These are phyloP conservation scores for Trichoderma citrinoviride DNA, from an alignment of 2,329 filamentous ascomycete species.

Conservation along the genomic window DNA sequence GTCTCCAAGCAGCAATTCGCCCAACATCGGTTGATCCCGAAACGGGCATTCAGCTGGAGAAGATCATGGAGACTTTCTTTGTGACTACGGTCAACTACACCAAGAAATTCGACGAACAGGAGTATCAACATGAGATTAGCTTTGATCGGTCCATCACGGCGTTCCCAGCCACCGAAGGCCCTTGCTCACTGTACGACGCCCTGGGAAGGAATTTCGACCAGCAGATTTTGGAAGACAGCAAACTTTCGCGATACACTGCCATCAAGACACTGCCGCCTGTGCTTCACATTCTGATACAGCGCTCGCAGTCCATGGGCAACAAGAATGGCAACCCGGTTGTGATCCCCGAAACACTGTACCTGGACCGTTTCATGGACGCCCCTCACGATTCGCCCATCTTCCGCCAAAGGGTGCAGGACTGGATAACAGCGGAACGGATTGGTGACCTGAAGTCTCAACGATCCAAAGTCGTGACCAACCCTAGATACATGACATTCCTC, in stretches of 20 bases:
- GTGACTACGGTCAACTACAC: constrained; percentile 61
- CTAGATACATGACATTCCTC: constrained; percentile 31
- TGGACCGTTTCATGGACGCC: constrained; percentile 84
- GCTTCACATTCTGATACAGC: constrained; percentile 84
- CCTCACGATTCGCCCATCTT: constrained; percentile 59
- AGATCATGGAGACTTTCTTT: constrained; percentile 69
- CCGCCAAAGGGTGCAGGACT: constrained; percentile 64
- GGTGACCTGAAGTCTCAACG: constrained; percentile 49
- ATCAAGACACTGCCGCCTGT: constrained; percentile 78
- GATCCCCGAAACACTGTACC: constrained; percentile 76
- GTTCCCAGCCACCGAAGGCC: constrained; percentile 50
- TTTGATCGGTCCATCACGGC: constrained; percentile 64
- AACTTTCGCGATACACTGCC: constrained; percentile 62
- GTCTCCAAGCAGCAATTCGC: constrained; percentile 83
- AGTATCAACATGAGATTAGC: constrained; percentile 44
- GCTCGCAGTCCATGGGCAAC: constrained; percentile 68
- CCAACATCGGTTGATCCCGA: constrained; percentile 60
- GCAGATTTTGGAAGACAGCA: constrained; percentile 67
- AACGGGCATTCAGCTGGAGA: constrained; percentile 75
- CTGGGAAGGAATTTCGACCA: constrained; percentile 83
- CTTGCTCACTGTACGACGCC: constrained; percentile 73
- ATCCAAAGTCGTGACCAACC: constrained; percentile 29
- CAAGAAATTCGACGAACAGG: constrained; percentile 48
- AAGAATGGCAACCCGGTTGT: constrained; percentile 77
- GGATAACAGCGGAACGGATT: constrained; percentile 69